Evolutionary conservation across 345 rosid species (phyloP).

Genomic region (Eucalyptus brandiana): DNA sequence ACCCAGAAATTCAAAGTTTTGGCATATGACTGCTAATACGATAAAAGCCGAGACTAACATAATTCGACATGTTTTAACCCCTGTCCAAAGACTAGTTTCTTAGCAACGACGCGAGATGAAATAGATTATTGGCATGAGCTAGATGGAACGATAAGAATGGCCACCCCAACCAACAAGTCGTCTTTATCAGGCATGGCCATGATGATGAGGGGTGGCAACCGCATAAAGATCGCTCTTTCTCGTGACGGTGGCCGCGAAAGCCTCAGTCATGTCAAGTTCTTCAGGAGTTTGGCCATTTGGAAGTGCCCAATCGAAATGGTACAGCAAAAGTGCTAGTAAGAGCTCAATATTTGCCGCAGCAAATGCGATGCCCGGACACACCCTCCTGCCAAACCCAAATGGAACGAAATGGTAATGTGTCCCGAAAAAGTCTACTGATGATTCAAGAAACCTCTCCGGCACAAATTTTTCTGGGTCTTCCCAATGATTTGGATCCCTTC

Average conservation of each 20-base stretch:
- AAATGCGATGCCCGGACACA: neutral
- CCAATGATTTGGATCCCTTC: slow-evolving; percentile 1
- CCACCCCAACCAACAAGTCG: neutral
- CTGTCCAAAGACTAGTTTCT: neutral
- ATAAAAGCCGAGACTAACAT: neutral
- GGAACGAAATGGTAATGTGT: neutral
- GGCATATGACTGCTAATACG: neutral
- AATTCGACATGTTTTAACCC: neutral
- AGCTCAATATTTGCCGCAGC: neutral
- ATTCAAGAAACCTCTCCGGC: neutral
- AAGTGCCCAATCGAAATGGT: neutral
- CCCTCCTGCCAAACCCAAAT: slow-evolving; percentile 3
- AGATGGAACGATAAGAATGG: neutral
- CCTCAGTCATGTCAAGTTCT: neutral
- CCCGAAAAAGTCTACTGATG: neutral
- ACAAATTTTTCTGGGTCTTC: neutral
- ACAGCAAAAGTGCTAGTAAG: neutral
- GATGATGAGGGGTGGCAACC: neutral
- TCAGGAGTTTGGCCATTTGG: neutral
- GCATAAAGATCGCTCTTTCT: neutral
- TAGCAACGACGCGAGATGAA: neutral
- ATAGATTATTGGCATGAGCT: neutral
- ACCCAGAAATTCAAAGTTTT: neutral
- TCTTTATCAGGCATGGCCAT: neutral
- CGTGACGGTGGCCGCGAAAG: neutral